Conservation (phyloP, 306 rosid species). For the Rosa rugosa region DNA sequence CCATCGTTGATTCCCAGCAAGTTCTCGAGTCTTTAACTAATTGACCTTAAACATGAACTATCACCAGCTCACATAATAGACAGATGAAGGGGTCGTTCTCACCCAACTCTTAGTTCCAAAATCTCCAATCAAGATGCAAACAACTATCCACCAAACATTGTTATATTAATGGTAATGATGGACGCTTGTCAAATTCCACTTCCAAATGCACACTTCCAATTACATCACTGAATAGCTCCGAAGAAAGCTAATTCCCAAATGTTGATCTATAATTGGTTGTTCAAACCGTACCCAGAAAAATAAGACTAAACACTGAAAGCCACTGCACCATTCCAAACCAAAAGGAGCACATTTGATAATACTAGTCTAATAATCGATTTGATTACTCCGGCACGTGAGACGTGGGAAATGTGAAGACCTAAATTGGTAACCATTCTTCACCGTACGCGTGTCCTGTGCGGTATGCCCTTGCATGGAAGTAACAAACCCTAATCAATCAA, state of each 20-base stretch:
- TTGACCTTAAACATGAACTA: neutral
- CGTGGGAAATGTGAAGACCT: constrained; percentile 28
- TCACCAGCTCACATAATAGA: constrained; percentile 12
- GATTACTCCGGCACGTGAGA: neutral
- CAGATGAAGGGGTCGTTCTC: constrained; percentile 1
- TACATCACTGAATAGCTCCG: constrained; percentile 16
- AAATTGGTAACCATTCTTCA: neutral
- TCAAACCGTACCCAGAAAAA: neutral
- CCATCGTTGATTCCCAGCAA: neutral
- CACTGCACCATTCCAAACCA: neutral
- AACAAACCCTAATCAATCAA: constrained; percentile 28
- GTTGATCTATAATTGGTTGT: neutral
- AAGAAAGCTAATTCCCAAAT: neutral
- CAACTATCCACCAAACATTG: constrained; percentile 18
- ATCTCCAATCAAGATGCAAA: constrained; percentile 5
- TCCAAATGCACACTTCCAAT: constrained; percentile 21
- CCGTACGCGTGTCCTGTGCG: constrained; percentile 48
- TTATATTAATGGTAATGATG: constrained; percentile 13
- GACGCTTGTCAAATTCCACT: constrained; percentile 26
- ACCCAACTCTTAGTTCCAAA: neutral
- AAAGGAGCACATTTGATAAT: neutral
- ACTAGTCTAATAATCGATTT: neutral
- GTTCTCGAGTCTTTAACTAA: neutral
- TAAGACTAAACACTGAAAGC: neutral
- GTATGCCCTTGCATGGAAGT: constrained; percentile 43